phyloP scores from a whole-genome alignment of 2,329 filamentous ascomycete genomes.

The Tolypocladium cylindrosporum region DNA sequence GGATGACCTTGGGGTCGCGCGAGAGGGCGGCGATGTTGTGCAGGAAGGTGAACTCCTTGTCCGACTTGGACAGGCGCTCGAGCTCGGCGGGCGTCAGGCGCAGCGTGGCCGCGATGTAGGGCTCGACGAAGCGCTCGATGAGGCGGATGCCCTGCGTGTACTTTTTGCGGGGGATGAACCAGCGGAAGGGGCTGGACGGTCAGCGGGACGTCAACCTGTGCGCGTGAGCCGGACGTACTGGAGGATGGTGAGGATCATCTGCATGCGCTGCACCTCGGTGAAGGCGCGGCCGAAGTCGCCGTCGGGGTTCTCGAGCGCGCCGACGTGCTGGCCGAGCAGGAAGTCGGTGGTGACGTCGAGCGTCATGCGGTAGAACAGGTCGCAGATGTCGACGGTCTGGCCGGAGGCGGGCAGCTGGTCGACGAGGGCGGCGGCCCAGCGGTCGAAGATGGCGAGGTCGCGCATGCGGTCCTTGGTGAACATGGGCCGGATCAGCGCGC shows the following conservation, averaged over 20 bases:
- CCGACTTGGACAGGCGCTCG: slow-evolving; percentile 55
- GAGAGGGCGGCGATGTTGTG: slow-evolving; percentile 78
- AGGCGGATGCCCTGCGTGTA: slow-evolving; percentile 57
- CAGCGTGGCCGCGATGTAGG: slow-evolving; percentile 68
- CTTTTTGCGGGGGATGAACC: slow-evolving; percentile 49
- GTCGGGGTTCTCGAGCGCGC: slow-evolving; percentile 33
- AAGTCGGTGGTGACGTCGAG: slow-evolving; percentile 83
- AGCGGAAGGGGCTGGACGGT: slow-evolving; percentile 53
- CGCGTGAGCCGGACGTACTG: slow-evolving; percentile 3
- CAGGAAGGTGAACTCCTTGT: slow-evolving; percentile 72
- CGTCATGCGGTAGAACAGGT: slow-evolving; percentile 73
- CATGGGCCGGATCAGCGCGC: slow-evolving; percentile 73
- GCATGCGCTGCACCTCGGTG: slow-evolving; percentile 65
- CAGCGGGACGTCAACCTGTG: slow-evolving; percentile 6
- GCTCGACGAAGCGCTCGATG: slow-evolving; percentile 67
- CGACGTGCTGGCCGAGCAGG: slow-evolving; percentile 48
- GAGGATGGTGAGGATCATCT: slow-evolving; percentile 25
- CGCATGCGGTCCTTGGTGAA: slow-evolving; percentile 78
- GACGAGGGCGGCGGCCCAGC: slow-evolving; percentile 7
- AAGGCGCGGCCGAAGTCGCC: slow-evolving; percentile 74
- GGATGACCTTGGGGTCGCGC: slow-evolving; percentile 58
- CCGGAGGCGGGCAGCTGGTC: slow-evolving; percentile 26
- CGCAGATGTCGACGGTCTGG: slow-evolving; percentile 56
- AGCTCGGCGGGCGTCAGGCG: slow-evolving; percentile 61
- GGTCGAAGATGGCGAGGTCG: slow-evolving; percentile 70